Conservation (phyloP, 768 basidiomycete species). For the Pholiota molesta region DNA sequence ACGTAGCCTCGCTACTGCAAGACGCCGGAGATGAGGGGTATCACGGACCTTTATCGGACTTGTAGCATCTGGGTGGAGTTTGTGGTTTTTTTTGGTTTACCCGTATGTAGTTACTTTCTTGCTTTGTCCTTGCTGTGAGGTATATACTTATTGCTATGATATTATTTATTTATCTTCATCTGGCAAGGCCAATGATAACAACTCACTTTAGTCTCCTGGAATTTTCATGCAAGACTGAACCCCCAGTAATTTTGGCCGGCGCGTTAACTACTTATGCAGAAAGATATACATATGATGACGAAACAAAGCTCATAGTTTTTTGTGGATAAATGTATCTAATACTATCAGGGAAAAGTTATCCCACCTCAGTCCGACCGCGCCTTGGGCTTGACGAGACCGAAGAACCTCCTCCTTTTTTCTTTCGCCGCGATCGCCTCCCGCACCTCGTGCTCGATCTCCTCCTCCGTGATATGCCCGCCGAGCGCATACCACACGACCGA, state of each 20-base stretch:
- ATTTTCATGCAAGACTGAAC: too few species aligned
- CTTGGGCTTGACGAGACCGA: neutral
- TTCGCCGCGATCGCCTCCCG: constrained; percentile 59
- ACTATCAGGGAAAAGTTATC: too few species aligned
- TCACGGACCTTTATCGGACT: neutral
- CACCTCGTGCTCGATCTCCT: constrained; percentile 79
- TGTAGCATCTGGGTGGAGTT: neutral
- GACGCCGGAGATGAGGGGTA: neutral
- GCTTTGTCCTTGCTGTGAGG: neutral
- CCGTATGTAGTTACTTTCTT: neutral
- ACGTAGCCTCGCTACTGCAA: constrained; percentile 20
- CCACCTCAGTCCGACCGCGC: neutral
- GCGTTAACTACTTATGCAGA: neutral
- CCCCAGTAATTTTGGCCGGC: too few species aligned
- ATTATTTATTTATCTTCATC: neutral
- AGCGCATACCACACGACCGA: constrained; percentile 86
- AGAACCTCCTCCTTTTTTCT: constrained; percentile 42
- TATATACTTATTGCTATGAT: neutral
- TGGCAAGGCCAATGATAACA: too few species aligned
- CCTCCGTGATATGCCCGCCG: constrained; percentile 74
- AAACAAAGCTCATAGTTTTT: too few species aligned
- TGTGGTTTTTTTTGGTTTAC: neutral
- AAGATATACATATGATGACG: neutral
- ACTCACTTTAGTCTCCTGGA: too few species aligned
- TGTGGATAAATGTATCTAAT: too few species aligned